phyloP scores from a whole-genome alignment of 2,329 filamentous ascomycete genomes.

The Pyrenochaeta sp. region DNA sequence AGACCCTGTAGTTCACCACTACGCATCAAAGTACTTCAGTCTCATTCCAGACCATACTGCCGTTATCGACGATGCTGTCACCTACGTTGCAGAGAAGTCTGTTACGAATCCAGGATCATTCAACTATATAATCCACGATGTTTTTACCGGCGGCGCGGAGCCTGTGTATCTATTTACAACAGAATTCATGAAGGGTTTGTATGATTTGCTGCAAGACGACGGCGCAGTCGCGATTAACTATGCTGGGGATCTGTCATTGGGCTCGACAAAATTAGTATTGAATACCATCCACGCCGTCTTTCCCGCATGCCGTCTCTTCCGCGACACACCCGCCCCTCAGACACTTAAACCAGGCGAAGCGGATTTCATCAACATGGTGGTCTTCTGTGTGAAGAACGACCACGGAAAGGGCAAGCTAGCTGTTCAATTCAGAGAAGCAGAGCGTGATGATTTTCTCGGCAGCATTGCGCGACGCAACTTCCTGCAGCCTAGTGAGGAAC shows the following conservation, averaged over 20 bases:
- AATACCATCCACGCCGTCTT: constrained; percentile 85
- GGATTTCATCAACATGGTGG: constrained; percentile 95
- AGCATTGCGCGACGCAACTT: constrained; percentile 75
- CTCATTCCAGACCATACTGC: constrained; percentile 79
- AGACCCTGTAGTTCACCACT: constrained; percentile 86
- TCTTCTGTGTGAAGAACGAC: constrained; percentile 82
- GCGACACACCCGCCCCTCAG: constrained; percentile 71
- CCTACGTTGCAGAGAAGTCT: constrained; percentile 67
- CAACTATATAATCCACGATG: constrained; percentile 96
- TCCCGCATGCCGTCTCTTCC: constrained; percentile 88
- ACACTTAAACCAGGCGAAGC: constrained; percentile 41
- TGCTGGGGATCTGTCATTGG: constrained; percentile 83
- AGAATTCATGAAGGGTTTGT: constrained; percentile 79
- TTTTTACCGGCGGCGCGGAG: constrained; percentile 96
- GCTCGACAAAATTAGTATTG: constrained; percentile 79
- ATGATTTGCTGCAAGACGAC: constrained; percentile 74
- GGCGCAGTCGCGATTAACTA: constrained; percentile 96
- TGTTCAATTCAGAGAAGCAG: constrained; percentile 73
- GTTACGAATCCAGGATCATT: constrained; percentile 61
- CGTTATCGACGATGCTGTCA: constrained; percentile 82
- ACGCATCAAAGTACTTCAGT: constrained; percentile 82
- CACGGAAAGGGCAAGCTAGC: constrained; percentile 42
- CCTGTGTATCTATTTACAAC: constrained; percentile 87
- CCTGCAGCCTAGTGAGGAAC: constrained; percentile 76
- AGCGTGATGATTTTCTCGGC: constrained; percentile 71